Base-by-base conservation (phyloP, 257 asterid species). In the Lycium ferocissimum region DNA sequence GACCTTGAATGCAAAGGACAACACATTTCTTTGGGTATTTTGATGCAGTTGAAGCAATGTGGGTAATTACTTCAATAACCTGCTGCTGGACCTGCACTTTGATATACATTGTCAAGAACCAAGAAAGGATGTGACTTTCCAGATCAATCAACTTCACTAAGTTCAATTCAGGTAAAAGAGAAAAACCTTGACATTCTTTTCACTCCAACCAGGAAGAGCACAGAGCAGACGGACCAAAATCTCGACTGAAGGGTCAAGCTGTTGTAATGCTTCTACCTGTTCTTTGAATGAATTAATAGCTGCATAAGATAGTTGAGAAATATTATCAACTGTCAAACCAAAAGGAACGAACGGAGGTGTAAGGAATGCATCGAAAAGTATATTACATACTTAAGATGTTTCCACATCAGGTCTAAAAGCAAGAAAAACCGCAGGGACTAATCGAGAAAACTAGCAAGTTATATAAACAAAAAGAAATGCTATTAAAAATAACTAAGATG, bases 181-280 rank as follows among this genome's bases (percentile, higher is more conserved):
- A 69, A 53, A 83, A 88, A 95, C 99, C 99, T 97, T 99, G 85
- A 97, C 98, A 94, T 97, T 97, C 91, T 97, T 97, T 91, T 97
- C 99, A 79, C 90, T 91, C 99, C 99, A 97, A 43, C 99, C 99
- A 71, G 99, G 99, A 89, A 97, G 89, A 80, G 89, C 92, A 86
- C 97, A 95, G 49, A 97, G 97, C 85, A 95, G 89, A 83, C 99
- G 99, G 84, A 94, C 87, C 91, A 97, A 90, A 88, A 97, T 57
- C 90, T 95, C 99, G 63, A 97, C 99, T 15, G 95, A 92, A 45
- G 90, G 88, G 83, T 93, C 94, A 59, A 95, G 89, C 83, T 79
- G 85, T 78, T 88, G 88, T 49, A 94, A 84, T 22, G 95, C 92
- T 85, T 91, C 99, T 88, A 92, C 94, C 92, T 95, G 99, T 88